phyloP scores from a whole-genome alignment of 2,329 filamentous ascomycete species.

The Ascochyta koolunga region DNA sequence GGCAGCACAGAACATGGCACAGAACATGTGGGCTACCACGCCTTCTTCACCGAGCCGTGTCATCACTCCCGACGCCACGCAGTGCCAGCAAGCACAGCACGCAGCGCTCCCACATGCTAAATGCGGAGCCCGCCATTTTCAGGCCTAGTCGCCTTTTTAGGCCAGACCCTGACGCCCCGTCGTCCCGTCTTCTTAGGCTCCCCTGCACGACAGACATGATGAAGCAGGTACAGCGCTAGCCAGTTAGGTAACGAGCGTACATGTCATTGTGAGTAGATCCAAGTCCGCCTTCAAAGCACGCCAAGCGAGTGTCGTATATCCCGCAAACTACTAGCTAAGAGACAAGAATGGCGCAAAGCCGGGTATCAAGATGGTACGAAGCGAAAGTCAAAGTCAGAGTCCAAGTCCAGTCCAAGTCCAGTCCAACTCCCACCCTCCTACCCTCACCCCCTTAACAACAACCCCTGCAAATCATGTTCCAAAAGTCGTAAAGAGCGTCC shows the following conservation, averaged over 20 bases:
- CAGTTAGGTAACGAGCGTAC: too few relatives aligned
- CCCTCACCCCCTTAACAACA: too few relatives aligned
- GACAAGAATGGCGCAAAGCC: conserved; percentile 10
- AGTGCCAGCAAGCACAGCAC: too few relatives aligned
- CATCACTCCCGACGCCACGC: conserved; percentile 6
- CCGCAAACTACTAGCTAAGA: neutral
- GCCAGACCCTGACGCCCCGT: conserved; percentile 11
- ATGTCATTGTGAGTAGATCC: too few relatives aligned
- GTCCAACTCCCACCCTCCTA: too few relatives aligned
- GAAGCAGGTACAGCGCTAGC: too few relatives aligned
- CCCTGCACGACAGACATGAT: too few relatives aligned
- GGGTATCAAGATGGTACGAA: conserved; percentile 40
- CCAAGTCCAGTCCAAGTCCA: neutral
- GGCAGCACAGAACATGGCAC: conserved; percentile 1
- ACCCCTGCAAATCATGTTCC: too few relatives aligned
- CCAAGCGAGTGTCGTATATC: neutral
- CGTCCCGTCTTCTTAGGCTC: too few relatives aligned
- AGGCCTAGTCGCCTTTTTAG: neutral
- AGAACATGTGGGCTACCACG: conserved; percentile 6
- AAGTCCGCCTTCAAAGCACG: too few relatives aligned
- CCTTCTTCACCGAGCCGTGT: neutral
- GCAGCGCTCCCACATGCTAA: neutral
- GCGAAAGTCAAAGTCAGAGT: conserved; percentile 16
- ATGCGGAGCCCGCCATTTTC: conserved; percentile 3
- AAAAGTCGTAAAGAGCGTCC: neutral